phyloP scores from a whole-genome alignment of 257 asterid genomes.

The Avicennia marina region DNA sequence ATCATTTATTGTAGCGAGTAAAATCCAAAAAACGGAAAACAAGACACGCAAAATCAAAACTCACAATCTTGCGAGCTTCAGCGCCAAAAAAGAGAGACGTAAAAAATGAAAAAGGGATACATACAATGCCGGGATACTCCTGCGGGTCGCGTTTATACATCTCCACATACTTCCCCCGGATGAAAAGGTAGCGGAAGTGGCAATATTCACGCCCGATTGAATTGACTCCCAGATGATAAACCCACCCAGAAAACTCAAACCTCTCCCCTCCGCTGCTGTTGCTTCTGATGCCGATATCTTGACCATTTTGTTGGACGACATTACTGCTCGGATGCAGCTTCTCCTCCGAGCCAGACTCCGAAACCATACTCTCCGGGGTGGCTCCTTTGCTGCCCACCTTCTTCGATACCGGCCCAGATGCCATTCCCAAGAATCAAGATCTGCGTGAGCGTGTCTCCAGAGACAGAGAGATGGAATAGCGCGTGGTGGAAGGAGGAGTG shows the following conservation, averaged over 20 bases:
- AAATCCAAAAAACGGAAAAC: background rate
- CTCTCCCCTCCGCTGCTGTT: conserved; percentile 24
- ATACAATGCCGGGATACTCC: conserved; percentile 62
- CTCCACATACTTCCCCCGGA: conserved; percentile 59
- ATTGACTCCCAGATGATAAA: conserved; percentile 71
- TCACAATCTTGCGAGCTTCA: too few relatives aligned
- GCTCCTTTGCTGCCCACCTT: conserved; percentile 34
- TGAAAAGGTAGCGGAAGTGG: conserved; percentile 57
- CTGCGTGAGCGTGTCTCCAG: conserved; percentile 3
- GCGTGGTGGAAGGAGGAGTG: background rate
- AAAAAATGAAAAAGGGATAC: conserved; percentile 10
- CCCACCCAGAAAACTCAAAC: conserved; percentile 73
- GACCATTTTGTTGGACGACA: conserved; percentile 13
- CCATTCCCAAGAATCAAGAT: conserved; percentile 30
- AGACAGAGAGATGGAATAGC: background rate
- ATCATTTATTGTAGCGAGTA: background rate
- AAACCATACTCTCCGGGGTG: conserved; percentile 44
- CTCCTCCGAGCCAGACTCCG: conserved; percentile 52
- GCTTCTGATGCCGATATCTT: conserved; percentile 22
- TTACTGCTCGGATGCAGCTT: conserved; percentile 6
- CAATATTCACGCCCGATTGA: conserved; percentile 75
- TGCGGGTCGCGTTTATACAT: conserved; percentile 79
- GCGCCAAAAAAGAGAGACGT: background rate
- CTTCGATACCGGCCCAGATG: conserved; percentile 23
- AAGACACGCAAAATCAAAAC: background rate